Conservation (phyloP, 23 red algal genomes). For the Cyanidium caldarium region DNA sequence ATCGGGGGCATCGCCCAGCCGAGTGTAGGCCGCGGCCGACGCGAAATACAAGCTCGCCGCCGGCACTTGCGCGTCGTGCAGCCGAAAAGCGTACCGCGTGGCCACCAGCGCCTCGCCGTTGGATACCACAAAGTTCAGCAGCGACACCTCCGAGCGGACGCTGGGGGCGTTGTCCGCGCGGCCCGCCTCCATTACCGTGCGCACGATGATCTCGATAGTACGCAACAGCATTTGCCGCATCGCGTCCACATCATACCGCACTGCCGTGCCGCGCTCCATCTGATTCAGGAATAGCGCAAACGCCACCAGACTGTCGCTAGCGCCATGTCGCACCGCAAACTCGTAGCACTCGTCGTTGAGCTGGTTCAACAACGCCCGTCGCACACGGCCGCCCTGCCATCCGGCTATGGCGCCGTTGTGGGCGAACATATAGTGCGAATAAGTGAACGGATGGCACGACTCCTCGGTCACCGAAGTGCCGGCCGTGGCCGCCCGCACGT, state of each 20-base stretch:
- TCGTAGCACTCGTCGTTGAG: constrained; percentile 37
- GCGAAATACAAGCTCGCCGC: constrained; percentile 54
- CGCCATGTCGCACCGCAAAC: constrained; percentile 51
- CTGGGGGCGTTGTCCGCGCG: neutral
- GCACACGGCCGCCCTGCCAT: constrained; percentile 12
- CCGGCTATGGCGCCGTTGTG: constrained; percentile 63
- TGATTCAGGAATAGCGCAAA: constrained; percentile 77
- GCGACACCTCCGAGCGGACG: constrained; percentile 28
- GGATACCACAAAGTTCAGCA: constrained; percentile 75
- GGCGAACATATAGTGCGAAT: constrained; percentile 44
- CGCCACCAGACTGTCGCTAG: constrained; percentile 45
- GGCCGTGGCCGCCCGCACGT: constrained; percentile 61
- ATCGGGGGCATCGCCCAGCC: constrained; percentile 13
- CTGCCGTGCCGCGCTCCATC: neutral
- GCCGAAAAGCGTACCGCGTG: constrained; percentile 32
- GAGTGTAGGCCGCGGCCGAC: constrained; percentile 31
- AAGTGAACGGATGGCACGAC: constrained; percentile 62
- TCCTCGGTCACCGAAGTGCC: constrained; percentile 52
- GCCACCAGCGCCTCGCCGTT: constrained; percentile 48
- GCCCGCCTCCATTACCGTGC: neutral
- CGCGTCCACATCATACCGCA: neutral
- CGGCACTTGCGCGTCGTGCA: constrained; percentile 17
- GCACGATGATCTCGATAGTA: neutral
- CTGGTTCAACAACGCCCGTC: constrained; percentile 23
- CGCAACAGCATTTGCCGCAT: neutral